A percentile compares a stretch with the other conserved stretches of the same genome.
phyloP scores from a whole-genome alignment of 352 stramenopile genomes.

The Albugo laibachii region DNA sequence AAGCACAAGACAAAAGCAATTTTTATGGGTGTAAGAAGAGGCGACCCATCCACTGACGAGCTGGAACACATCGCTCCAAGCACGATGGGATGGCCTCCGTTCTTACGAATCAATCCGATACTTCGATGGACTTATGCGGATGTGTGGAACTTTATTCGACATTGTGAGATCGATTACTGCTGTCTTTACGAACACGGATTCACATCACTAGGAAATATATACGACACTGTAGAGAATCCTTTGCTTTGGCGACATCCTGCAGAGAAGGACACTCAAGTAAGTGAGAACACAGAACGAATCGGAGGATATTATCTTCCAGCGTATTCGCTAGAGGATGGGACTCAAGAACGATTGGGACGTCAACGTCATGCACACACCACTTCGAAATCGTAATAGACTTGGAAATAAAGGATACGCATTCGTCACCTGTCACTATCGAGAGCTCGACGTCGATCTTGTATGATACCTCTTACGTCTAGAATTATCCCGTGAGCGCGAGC shows the following conservation, averaged over 20 bases:
- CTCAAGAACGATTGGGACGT: constrained; percentile 46
- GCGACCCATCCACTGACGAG: constrained; percentile 85
- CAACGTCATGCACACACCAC: constrained; percentile 56
- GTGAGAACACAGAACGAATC: constrained; percentile 18
- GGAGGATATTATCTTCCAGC: constrained; percentile 44
- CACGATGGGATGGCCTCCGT: constrained; percentile 84
- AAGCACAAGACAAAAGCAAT: constrained; percentile 74
- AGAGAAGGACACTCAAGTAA: neutral
- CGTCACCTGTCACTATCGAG: too few relatives aligned
- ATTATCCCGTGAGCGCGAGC: neutral
- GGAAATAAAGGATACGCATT: constrained; percentile 5
- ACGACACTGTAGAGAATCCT: constrained; percentile 90
- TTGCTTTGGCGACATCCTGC: constrained; percentile 40
- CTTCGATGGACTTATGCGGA: constrained; percentile 91
- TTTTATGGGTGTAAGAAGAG: constrained; percentile 77
- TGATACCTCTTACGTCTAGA: too few relatives aligned
- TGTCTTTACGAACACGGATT: constrained; percentile 80
- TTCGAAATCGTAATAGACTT: constrained; percentile 19
- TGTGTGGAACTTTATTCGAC: constrained; percentile 85
- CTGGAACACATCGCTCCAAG: constrained; percentile 74
- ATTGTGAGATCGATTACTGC: constrained; percentile 78
- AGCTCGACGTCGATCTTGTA: too few relatives aligned
- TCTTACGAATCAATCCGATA: constrained; percentile 97
- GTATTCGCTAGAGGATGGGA: constrained; percentile 41
- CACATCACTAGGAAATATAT: constrained; percentile 88